Evolutionary conservation across 1,139 yeast species (phyloP), one percentile per base, ranked within the genome.

Genomic region (Saccharomyces hybrid): DNA sequence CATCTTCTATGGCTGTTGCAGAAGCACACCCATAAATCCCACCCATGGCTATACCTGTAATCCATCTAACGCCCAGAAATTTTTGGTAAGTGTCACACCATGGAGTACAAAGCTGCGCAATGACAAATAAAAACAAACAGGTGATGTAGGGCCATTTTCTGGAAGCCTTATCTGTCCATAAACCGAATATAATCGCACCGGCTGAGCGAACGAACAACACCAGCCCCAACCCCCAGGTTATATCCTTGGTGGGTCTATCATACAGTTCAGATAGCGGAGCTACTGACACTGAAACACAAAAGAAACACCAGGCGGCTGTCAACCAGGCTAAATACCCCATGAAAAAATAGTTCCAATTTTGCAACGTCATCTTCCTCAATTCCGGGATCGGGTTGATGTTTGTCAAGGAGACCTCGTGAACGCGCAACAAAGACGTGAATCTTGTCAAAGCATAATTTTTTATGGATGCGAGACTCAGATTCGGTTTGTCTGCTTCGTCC

Each of bases 101-200:
- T 0, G 85, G 84, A 21, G 83, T 75, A 16, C 79, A 82, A 29
- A 81, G 73, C 63, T 81, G 83, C 42, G 81, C 70, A 19, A 71
- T 73, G 8, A 75, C 67, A 58, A 81, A 78, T 47, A 77, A 65
- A 4, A 68, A 54, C 59, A 76, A 75, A 60, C 79, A 74, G 5
- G 69, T 64, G 48, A 80, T 76, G 55, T 72, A 78, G 0, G 84
- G 81, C 75, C 77, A 79, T 64, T 80, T 81, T 64, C 84, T 72
- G 12, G 84, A 84, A 58, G 74, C 78, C 55, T 72, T 70, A 66
- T 81, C 86, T 38, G 81, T 73, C 57, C 74, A 64, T 50, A 73
- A 59, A n/a, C 86, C 86, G 64, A 81, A 81, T 16, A 80, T 75
- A 14, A 80, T 65, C 1, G 86, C 84, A 52, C 86, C 86, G 4